Base-by-base conservation (phyloP, 2,329 filamentous ascomycete species). In the Didymella pinodella region DNA sequence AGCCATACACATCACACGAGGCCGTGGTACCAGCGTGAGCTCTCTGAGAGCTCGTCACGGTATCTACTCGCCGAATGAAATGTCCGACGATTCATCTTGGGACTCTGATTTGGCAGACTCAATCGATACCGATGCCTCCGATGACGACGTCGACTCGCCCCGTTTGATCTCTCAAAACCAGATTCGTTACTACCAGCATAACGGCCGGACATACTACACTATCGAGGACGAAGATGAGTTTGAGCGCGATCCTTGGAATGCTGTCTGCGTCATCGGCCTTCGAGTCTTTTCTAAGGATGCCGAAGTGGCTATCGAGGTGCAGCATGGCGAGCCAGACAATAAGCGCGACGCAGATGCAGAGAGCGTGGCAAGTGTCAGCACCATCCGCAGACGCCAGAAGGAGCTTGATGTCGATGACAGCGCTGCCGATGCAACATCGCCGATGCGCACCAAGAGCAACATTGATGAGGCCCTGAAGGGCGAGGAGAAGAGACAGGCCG, bases 201-300 rank as follows among this genome's bases (percentile, higher is more conserved):
- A 69, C 12, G 58, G 61, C 6, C 58, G 65, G 14, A 65, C 70
- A 31, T 65, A 68, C 34, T 68, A 65, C 2, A 62, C 67, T 28
- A 55, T 74, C 7, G 71, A 73, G 4, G 77, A 78, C 1, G 75
- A 79, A 44, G 78, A 79, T 28, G 77, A 82, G 34, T 81, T 82
- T 51, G 78, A 76, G 41, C 75, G 78, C 18, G 81, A 84, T 59
- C 84, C 84, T 0, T 88, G 86, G 86, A 86, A 87, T 65, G 86
- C 86, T 0, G 80, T 87, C 0, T 86, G 84, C 61, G 84, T 88
- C 16, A 80, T 88, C 4, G 86, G 86, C 0, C 70, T 88, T 29
- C 78, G 84, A 6, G 85, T 88, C 0, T 88, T 86, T 66, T 82
- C 80, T 10, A 81, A 84, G 59, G 82, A 85, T 43, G 76, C 75